These are phyloP conservation scores for Prunus armeniaca DNA, from an alignment of 306 rosid species.

Conservation along the genomic window DNA sequence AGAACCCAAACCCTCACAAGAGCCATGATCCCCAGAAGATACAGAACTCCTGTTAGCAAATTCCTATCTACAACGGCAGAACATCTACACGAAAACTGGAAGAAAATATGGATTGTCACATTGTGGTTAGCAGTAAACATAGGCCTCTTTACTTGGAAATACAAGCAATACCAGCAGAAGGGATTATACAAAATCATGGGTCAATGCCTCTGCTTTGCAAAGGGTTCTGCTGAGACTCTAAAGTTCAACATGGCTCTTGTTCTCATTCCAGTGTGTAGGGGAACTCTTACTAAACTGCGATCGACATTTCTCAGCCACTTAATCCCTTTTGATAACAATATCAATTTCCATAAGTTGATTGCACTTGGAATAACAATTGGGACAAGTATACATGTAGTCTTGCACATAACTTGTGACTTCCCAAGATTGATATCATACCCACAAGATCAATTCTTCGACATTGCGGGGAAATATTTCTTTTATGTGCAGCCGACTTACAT, in stretches of 20 bases:
- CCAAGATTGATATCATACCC: slow-evolving; percentile 59
- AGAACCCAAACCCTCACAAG: slow-evolving; percentile 42
- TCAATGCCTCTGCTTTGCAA: slow-evolving; percentile 71
- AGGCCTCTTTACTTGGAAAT: slow-evolving; percentile 64
- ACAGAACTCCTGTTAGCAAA: slow-evolving; percentile 56
- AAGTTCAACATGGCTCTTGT: slow-evolving; percentile 93
- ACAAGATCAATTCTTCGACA: slow-evolving; percentile 29
- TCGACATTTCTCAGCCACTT: slow-evolving; percentile 54
- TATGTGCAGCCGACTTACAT: slow-evolving; percentile 47
- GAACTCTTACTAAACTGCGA: slow-evolving; percentile 68
- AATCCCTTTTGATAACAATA: slow-evolving; percentile 85
- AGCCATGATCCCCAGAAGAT: slow-evolving; percentile 69
- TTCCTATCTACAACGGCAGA: slow-evolving; percentile 26
- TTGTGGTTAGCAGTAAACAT: slow-evolving; percentile 60
- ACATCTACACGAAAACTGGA: slow-evolving; percentile 57
- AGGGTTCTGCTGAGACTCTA: slow-evolving; percentile 92
- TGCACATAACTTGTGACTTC: slow-evolving; percentile 75
- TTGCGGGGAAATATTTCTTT: slow-evolving; percentile 51
- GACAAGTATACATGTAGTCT: slow-evolving; percentile 41
- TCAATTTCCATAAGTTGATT: slow-evolving; percentile 73
- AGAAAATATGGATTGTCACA: slow-evolving; percentile 59
- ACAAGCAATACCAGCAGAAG: slow-evolving; percentile 40
- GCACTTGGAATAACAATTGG: slow-evolving; percentile 58
- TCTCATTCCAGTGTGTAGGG: slow-evolving; percentile 79
- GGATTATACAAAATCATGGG: slow-evolving; percentile 71